Evolutionary conservation across 139 green algal species (phyloP), one percentile per base, ranked within the genome.

Genomic region (Volvox africanus): DNA sequence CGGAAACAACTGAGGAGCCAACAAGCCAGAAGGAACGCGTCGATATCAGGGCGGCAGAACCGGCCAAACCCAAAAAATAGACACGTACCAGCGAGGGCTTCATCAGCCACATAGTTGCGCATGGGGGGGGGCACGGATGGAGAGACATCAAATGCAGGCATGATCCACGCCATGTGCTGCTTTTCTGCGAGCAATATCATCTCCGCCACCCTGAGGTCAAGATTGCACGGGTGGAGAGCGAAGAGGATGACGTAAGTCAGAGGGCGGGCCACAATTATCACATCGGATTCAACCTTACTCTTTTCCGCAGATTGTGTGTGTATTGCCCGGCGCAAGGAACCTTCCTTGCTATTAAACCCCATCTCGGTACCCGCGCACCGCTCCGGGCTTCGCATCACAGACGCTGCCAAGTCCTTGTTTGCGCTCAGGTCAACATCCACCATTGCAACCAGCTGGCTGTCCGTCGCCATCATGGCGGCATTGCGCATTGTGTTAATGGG

Each of bases 401-500:
- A 55, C 9, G 5, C 44, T 55, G 44, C 44, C 44, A 55, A 55
- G 44, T 55, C 44, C 44, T 55, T 55, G 44, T 55, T 55, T 5
- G 44, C 44, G 44, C 44, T 55, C 37, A 95, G 82, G 82, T 94
- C 93, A 33, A 92, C 93, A 80, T 94, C 93, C n/a, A 92, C 82
- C 93, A 95, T 94, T 77, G 87, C 82, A 37, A 94, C 89, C 88
- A 94, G 88, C 32, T 71, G 77, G 26, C 89, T 93, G 36, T 84
- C 50, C 22, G 89, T 87, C 68, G 90, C 82, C 76, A 95, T 80
- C 89, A 95, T 33, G 12, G 89, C 93, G 18, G 91, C 82, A 69
- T 95, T 95, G 36, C 93, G 81, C 80, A 95, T 80, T 2, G 71
- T 90, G 26, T 95, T 95, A 89, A 95, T 94, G 65, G 93, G 93